Percentiles rank a stretch among this genome's conserved stretches.
phyloP scores from a whole-genome alignment of 495 filamentous ascomycete species.

The Neurospora sp. region DNA sequence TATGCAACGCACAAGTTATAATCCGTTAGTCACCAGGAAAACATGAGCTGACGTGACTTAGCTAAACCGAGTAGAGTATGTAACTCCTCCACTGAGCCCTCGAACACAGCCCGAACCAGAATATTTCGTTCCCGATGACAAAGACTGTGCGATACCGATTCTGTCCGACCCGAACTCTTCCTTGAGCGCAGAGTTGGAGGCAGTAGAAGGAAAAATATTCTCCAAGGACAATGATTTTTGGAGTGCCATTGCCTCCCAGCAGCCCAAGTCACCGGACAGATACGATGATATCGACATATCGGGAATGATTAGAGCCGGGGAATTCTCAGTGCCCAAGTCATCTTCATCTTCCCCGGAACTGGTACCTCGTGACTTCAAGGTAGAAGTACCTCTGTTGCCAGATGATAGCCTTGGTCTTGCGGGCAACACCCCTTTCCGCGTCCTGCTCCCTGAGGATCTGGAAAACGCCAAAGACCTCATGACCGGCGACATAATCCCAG shows the following conservation, averaged over 20 bases:
- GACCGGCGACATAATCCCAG: conserved; percentile 8
- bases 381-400: conserved; percentile 18
- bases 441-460: conserved; percentile 10
- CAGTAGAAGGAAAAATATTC: conserved; percentile 28
- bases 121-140: conserved; percentile 38
- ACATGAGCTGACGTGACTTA: conserved; percentile 3
- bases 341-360: neutral
- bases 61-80: conserved; percentile 20
- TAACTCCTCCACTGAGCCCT: conserved; percentile 54
- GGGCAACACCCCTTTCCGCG: conserved; percentile 5
- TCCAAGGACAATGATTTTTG: conserved; percentile 13
- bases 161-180: conserved; percentile 40
- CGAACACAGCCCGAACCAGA: conserved; percentile 19
- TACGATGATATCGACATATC: conserved; percentile 15
- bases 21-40: neutral
- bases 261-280: conserved; percentile 5
- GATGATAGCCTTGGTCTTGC: neutral
- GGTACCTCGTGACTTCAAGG: conserved; percentile 9
- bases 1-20: conserved; percentile 11
- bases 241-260: neutral
- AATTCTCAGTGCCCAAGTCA: conserved; percentile 1
- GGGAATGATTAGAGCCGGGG: conserved; percentile 14
- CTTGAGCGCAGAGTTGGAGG: conserved; percentile 35
- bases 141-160: conserved; percentile 39
- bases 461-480: conserved; percentile 13